Percentiles rank a stretch among this genome's conserved stretches.
These are phyloP conservation scores for Eragrostis curvula DNA, from an alignment of 176 grass and related monocot genomes.

Conservation along the genomic window DNA sequence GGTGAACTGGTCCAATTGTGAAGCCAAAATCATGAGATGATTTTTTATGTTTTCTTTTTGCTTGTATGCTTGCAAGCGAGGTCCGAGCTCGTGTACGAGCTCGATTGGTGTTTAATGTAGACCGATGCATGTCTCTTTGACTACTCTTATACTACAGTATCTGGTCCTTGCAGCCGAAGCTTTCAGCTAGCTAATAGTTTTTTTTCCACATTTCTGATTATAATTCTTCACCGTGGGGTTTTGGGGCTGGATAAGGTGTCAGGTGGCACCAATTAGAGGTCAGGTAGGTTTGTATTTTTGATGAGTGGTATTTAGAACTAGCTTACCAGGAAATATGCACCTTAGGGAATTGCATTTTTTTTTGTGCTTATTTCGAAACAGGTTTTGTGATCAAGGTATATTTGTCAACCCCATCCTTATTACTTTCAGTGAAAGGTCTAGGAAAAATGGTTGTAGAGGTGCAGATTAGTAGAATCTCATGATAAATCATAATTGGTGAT, in stretches of 20 bases:
- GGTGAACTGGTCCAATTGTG: slow-evolving; percentile 10
- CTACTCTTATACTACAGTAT: neutral
- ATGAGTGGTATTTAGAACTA: neutral
- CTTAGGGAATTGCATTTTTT: neutral
- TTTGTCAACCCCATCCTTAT: neutral
- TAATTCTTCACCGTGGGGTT: neutral
- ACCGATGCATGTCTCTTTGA: neutral
- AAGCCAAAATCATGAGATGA: neutral
- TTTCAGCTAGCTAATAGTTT: neutral
- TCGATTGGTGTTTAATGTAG: neutral
- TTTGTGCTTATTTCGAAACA: neutral
- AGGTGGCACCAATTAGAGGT: neutral
- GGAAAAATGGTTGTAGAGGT: neutral
- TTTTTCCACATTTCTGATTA: neutral
- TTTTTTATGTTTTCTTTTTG: neutral
- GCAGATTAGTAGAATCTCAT: neutral
- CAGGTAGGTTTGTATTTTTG: neutral
- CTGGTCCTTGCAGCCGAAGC: neutral
- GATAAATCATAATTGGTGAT: neutral
- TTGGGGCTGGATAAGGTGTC: neutral
- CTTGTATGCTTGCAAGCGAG: neutral
- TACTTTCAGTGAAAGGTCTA: neutral
- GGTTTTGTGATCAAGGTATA: neutral
- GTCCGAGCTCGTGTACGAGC: no score
- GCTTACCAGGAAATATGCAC: neutral